Conservation (phyloP, 176 grass and related monocot species). For the Eleusine indica region DNA sequence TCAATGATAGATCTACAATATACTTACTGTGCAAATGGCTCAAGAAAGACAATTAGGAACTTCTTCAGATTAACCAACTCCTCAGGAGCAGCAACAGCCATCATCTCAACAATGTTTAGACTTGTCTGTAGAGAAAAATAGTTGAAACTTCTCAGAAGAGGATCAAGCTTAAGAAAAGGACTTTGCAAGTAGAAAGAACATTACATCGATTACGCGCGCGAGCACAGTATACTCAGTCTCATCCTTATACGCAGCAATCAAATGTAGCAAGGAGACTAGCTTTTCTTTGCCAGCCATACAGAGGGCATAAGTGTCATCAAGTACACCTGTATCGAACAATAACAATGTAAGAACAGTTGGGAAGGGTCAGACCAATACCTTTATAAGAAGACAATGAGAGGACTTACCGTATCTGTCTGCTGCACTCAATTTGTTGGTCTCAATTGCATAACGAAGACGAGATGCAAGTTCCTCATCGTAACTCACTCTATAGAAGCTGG, state of each 20-base stretch:
- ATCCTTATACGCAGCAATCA: conserved; percentile 78
- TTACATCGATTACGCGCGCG: conserved; percentile 59
- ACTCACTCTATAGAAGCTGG: conserved; percentile 90
- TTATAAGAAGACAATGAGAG: conserved; percentile 21
- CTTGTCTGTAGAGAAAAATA: conserved; percentile 58
- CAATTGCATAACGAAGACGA: conserved; percentile 68
- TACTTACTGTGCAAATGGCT: conserved; percentile 72
- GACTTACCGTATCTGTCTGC: conserved; percentile 84
- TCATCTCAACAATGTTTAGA: conserved; percentile 56
- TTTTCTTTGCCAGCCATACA: conserved; percentile 90
- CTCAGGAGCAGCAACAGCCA: conserved; percentile 76
- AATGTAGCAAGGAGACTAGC: conserved; percentile 67
- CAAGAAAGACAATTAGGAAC: conserved; percentile 79
- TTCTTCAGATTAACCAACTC: conserved; percentile 66
- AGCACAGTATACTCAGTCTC: conserved; percentile 84
- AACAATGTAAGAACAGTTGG: conserved; percentile 36
- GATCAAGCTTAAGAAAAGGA: conserved; percentile 17
- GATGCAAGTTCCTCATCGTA: conserved; percentile 82
- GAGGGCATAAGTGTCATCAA: conserved; percentile 85
- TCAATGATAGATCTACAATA: conserved; percentile 27
- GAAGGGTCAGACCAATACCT: neutral
- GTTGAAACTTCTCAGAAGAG: conserved; percentile 27
- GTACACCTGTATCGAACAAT: conserved; percentile 65
- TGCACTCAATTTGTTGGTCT: conserved; percentile 68
- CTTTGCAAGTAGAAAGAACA: conserved; percentile 34